Base-by-base conservation (phyloP, 2,329 filamentous ascomycete species). In the Orbilia ellipsospora region DNA sequence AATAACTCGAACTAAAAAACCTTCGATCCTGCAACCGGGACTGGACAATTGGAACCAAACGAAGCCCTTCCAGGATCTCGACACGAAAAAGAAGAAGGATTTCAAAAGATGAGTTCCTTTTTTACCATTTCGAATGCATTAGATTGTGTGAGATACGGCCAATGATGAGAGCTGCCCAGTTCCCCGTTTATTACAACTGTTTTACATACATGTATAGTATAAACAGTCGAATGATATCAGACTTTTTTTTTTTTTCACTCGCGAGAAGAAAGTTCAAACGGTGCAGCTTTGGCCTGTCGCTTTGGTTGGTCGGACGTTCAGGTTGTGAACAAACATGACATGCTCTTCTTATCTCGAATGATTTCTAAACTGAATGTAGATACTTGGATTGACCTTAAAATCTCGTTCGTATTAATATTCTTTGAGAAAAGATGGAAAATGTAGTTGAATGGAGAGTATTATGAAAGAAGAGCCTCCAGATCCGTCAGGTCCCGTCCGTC, bases 261-360 rank as follows among this genome's bases (percentile, higher is more conserved):
- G 31, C 31, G 5, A 7, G 50, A 18, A 51, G 50, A 18, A 44
- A 28, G 56, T 74, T 74, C 70, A 68, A 74, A 74, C 63, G 28
- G 50, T 74, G 70, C 70, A 63, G 55, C 40, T 51, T 57, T 67
- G 63, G 51, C 31, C 54, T 65, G 68, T 73, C 45, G 68, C 45
- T 74, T 23, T 68, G 70, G 70, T 74, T 74, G 70, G 70, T 54
- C 55, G 26, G 54, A 26, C 23, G 10, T 12, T 23, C 12, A 1
- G 13, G 6, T n/a, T 18, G 44, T 2, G 16, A 48, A 48, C 20
- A 55, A 28, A 13, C 26, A 28, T 13, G 13, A 55, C 52, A 48
- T 48, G 44, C 13, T 48, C 44, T n/a, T 48, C 44, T 36, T 36
- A 36, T 36, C 31, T 23, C 23, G 23, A 23, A 23, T 23, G 2